Evolutionary conservation across 495 filamentous ascomycete species (phyloP).

Genomic region (Staphylotrichum tortipilum): DNA sequence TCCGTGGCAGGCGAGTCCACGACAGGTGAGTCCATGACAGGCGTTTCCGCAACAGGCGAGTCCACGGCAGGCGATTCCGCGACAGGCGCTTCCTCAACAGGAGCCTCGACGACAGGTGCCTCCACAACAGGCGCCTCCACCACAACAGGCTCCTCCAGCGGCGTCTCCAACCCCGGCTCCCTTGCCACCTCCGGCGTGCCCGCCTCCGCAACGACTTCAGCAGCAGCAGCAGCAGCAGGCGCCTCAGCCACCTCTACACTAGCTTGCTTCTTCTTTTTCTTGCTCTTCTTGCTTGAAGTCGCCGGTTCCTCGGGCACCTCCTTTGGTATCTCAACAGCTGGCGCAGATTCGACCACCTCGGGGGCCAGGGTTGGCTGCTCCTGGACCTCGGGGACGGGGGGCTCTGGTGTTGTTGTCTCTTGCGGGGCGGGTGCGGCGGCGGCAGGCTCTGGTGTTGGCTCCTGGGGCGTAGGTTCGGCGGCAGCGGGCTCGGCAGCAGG

Average conservation of each 20-base stretch:
- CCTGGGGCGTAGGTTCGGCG: not conserved
- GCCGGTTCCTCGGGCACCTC: conserved; percentile 8
- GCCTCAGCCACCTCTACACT: conserved; percentile 7
- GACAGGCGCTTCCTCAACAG: too few species aligned
- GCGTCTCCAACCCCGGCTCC: not conserved
- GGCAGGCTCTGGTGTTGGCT: not conserved
- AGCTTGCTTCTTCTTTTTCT: conserved; percentile 25
- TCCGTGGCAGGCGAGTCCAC: too few species aligned
- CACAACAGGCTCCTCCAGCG: not conserved
- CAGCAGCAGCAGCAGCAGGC: not conserved
- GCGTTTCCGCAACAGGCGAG: not conserved
- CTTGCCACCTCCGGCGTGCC: not conserved
- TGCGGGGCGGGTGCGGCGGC: too few species aligned
- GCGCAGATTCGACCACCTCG: too few species aligned
- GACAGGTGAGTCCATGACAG: too few species aligned
- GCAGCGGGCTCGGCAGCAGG: not conserved
- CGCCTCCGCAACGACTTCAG: not conserved
- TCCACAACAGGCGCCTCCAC: too few species aligned
- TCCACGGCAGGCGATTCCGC: not conserved
- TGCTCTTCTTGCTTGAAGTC: conserved; percentile 16
- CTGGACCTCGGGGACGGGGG: too few species aligned
- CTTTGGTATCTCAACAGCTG: conserved; percentile 4
- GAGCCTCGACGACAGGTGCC: too few species aligned
- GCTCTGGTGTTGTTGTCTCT: too few species aligned
- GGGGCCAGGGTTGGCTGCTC: too few species aligned